A percentile compares a stretch with the other conserved stretches of the same genome.
These are phyloP conservation scores for Tuber magnatum DNA, from an alignment of 495 filamentous ascomycete species.

Conservation along the genomic window DNA sequence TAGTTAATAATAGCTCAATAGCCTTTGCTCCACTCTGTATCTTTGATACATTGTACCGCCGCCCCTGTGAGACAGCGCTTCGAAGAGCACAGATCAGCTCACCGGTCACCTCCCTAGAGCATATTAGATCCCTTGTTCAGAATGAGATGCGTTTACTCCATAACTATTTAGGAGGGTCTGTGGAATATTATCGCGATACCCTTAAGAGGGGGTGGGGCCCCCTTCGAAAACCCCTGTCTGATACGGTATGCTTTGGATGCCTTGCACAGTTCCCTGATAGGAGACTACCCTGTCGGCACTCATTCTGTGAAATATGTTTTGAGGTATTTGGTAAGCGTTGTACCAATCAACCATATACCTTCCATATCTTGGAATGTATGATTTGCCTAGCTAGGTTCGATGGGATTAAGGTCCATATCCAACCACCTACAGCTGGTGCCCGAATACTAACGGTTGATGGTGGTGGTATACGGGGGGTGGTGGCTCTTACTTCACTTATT, in stretches of 20 bases:
- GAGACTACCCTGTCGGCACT: background rate
- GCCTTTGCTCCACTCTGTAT: background rate
- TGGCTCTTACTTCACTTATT: slow-evolving; percentile 26
- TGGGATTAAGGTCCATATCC: slow-evolving; percentile 37
- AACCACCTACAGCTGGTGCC: slow-evolving; percentile 47
- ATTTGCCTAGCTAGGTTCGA: background rate
- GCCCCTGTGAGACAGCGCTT: background rate
- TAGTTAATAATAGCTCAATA: background rate
- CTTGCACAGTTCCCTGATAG: background rate
- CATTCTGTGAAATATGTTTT: background rate
- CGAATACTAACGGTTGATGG: slow-evolving; percentile 54
- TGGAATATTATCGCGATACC: background rate
- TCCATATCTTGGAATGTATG: background rate
- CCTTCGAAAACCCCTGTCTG: background rate
- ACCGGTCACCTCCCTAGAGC: background rate
- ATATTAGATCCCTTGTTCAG: background rate
- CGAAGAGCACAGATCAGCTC: background rate
- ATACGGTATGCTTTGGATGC: background rate
- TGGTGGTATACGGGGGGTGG: slow-evolving; percentile 47
- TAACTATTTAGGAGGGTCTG: background rate
- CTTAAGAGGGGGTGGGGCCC: background rate
- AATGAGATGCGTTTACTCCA: background rate
- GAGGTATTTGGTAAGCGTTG: background rate
- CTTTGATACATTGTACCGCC: background rate
- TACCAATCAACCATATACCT: background rate